Percentiles rank a stretch among this genome's conserved stretches.
phyloP scores from a whole-genome alignment of 495 filamentous ascomycete species.

The Wilcoxina mikolae region DNA sequence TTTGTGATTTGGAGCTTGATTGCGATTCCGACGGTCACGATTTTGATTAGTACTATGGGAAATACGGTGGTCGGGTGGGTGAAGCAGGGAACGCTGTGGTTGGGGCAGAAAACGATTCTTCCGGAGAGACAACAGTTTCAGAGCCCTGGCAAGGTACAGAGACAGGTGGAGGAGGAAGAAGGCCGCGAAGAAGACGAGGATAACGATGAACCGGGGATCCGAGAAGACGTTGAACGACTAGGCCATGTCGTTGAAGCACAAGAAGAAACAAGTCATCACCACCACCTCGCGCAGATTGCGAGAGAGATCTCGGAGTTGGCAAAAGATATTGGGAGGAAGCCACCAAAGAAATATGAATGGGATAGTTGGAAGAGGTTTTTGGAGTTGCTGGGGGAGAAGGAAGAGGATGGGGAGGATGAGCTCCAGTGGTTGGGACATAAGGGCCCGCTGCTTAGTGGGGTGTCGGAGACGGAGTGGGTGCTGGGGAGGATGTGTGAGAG shows the following conservation, averaged over 20 bases:
- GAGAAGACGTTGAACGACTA: background rate
- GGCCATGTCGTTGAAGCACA: background rate
- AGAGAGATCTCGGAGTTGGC: constrained; percentile 52
- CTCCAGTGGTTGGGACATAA: constrained; percentile 69
- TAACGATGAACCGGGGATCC: background rate
- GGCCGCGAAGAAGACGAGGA: background rate
- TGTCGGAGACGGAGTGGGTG: constrained; percentile 69
- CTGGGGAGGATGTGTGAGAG: constrained; percentile 46
- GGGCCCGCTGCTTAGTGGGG: constrained; percentile 58
- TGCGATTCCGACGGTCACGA: constrained; percentile 66
- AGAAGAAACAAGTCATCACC: constrained; percentile 13
- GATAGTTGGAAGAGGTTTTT: constrained; percentile 74
- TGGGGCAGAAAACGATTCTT: constrained; percentile 61
- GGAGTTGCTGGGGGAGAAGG: constrained; percentile 40
- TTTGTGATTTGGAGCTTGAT: constrained; percentile 86
- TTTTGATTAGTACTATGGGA: constrained; percentile 71
- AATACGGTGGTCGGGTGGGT: constrained; percentile 61
- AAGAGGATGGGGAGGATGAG: constrained; percentile 26
- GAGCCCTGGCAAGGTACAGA: constrained; percentile 26
- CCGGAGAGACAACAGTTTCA: constrained; percentile 35
- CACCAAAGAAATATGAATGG: constrained; percentile 57
- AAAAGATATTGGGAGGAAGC: constrained; percentile 42
- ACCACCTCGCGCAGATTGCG: constrained; percentile 28
- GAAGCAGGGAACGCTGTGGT: constrained; percentile 49
- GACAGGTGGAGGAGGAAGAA: constrained; percentile 17